These are phyloP conservation scores for Globisporangium emineosum DNA, from an alignment of 352 stramenopile genomes.

Conservation along the genomic window DNA sequence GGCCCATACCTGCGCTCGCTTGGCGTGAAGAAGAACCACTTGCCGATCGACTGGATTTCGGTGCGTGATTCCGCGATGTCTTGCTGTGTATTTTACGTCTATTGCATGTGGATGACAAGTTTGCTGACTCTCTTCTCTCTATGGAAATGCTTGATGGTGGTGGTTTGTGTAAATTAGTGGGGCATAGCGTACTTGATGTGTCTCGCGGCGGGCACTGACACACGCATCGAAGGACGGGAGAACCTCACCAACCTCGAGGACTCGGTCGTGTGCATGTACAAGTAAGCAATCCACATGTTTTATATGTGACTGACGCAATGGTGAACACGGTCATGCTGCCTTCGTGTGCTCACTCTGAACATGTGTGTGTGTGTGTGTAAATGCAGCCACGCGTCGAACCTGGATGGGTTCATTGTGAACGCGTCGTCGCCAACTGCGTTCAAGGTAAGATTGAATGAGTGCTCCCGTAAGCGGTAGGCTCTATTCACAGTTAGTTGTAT, in stretches of 20 bases:
- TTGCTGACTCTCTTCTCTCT: neutral
- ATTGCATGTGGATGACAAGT: neutral
- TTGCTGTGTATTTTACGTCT: neutral
- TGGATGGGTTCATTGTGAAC: conserved; percentile 85
- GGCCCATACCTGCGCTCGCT: conserved; percentile 44
- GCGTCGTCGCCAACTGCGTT: conserved; percentile 60
- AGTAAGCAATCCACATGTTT: conserved; percentile 23
- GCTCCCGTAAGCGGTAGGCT: neutral
- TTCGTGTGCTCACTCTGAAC: neutral
- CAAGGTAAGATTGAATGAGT: conserved; percentile 34
- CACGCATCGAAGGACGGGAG: conserved; percentile 45
- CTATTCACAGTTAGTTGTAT: neutral
- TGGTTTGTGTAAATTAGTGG: conserved; percentile 12
- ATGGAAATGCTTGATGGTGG: neutral
- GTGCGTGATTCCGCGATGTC: conserved; percentile 18
- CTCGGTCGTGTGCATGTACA: conserved; percentile 83
- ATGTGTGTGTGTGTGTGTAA: neutral
- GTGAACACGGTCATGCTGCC: neutral
- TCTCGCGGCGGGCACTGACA: conserved; percentile 46
- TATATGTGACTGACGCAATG: neutral
- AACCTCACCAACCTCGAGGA: conserved; percentile 52
- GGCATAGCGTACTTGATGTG: conserved; percentile 38
- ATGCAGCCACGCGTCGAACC: conserved; percentile 71
- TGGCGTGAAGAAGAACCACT: conserved; percentile 73
- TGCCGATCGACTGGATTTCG: conserved; percentile 74